Conservation (phyloP, 1,284 basidiomycete species). For the Coniophora puteana region DNA sequence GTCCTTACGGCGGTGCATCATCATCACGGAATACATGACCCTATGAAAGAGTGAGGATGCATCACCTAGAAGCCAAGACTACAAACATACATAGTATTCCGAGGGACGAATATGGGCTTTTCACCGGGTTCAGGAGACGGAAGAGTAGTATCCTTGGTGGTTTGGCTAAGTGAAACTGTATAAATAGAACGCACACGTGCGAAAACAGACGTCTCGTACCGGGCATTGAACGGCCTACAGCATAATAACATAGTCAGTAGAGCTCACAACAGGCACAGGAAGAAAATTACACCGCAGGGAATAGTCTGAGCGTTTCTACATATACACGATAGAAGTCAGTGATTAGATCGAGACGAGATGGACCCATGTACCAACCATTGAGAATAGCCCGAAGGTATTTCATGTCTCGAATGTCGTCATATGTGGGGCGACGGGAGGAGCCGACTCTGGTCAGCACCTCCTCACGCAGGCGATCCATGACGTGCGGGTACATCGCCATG, state of each 20-base stretch:
- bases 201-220: slow-evolving; percentile 10
- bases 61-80: not conserved
- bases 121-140: slow-evolving; percentile 25
- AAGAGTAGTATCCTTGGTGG: slow-evolving; percentile 21
- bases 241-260: not conserved
- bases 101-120: slow-evolving; percentile 31
- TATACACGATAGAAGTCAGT: not conserved
- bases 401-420: slow-evolving; percentile 36
- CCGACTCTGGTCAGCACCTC: slow-evolving; percentile 40
- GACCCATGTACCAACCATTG: slow-evolving; percentile 21
- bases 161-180: slow-evolving; percentile 11
- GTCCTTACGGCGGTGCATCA: slow-evolving; percentile 3
- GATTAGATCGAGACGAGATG: not conserved
- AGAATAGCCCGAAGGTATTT: slow-evolving; percentile 33
- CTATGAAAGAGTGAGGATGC: slow-evolving; percentile 3
- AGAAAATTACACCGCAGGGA: slow-evolving; percentile 23
- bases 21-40: slow-evolving; percentile 24
- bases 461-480: slow-evolving; percentile 32
- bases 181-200: not conserved
- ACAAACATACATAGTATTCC: slow-evolving; percentile 21
- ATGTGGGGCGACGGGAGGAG: slow-evolving; percentile 29
- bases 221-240: slow-evolving; percentile 26
- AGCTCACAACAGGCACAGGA: not conserved
- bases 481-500: slow-evolving; percentile 34
- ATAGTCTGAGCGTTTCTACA: slow-evolving; percentile 26